Evolutionary conservation across 345 rosid genomes (phyloP).

Genomic region (Boechera divaricarpa): DNA sequence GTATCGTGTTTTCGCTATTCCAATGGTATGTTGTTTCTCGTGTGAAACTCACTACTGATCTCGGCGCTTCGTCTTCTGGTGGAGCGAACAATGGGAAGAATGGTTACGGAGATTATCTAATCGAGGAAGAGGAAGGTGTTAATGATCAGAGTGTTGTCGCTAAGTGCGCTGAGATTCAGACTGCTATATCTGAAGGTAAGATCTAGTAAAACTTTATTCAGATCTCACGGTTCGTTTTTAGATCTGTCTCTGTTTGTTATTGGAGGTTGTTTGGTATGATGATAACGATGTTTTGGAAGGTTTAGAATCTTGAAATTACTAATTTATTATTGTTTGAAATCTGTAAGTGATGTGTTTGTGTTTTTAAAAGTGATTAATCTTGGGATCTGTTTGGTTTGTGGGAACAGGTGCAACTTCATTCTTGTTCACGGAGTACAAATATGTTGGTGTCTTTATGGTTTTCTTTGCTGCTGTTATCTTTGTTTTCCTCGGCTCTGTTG

Average conservation of each 20-base stretch:
- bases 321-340: not conserved
- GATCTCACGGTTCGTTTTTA: slow-evolving; percentile 33
- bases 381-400: slow-evolving; percentile 31
- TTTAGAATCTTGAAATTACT: not conserved
- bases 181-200: slow-evolving; percentile 58
- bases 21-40: slow-evolving; percentile 75
- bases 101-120: slow-evolving; percentile 57
- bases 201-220: slow-evolving; percentile 3
- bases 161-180: slow-evolving; percentile 92
- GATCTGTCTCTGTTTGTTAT: slow-evolving; percentile 35
- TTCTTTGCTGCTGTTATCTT: slow-evolving; percentile 63
- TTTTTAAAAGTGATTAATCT: not conserved
- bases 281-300: not conserved
- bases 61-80: slow-evolving; percentile 24
- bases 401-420: slow-evolving; percentile 73
- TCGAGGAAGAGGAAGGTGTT: slow-evolving; percentile 93
- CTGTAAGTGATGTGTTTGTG: not conserved
- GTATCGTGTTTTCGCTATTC: slow-evolving; percentile 68
- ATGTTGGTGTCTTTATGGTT: slow-evolving; percentile 67
- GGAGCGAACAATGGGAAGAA: slow-evolving; percentile 58
- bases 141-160: slow-evolving; percentile 81
- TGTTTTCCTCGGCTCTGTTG: slow-evolving; percentile 73
- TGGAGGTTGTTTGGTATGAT: not conserved
- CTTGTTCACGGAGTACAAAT: slow-evolving; percentile 64
- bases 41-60: slow-evolving; percentile 55